phyloP scores from a whole-genome alignment of 169 alveolate genomes.

The Plasmodium coatneyi region DNA sequence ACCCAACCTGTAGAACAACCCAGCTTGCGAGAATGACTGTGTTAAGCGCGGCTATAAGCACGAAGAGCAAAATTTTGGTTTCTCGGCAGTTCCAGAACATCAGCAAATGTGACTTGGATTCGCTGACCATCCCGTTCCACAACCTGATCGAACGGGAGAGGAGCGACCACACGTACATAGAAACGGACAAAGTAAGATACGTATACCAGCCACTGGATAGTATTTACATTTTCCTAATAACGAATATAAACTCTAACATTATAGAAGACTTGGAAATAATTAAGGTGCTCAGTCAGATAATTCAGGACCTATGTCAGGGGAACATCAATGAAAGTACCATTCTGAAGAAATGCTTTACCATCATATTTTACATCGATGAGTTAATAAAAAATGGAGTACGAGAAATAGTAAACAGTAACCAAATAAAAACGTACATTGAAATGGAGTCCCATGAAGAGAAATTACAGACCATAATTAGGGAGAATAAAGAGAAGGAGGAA shows the following conservation, averaged over 20 bases:
- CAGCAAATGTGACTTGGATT: conserved; percentile 74
- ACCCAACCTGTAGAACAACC: neutral
- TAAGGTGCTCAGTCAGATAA: conserved; percentile 82
- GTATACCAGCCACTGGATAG: conserved; percentile 86
- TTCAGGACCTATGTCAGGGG: conserved; percentile 82
- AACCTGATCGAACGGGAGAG: conserved; percentile 71
- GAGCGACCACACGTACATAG: conserved; percentile 85
- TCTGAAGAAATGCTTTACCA: conserved; percentile 79
- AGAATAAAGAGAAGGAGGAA: conserved; percentile 89
- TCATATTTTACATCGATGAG: conserved; percentile 85
- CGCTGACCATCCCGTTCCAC: conserved; percentile 69
- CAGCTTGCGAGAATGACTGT: neutral
- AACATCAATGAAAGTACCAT: conserved; percentile 80
- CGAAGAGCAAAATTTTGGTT: conserved; percentile 67
- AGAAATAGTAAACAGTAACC: conserved; percentile 82
- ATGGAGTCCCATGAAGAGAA: conserved; percentile 88
- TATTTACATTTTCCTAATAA: conserved; percentile 84
- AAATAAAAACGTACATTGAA: conserved; percentile 82
- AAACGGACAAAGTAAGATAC: conserved; percentile 83
- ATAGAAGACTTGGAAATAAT: conserved; percentile 83
- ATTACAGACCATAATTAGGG: conserved; percentile 79
- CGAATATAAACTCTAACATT: conserved; percentile 84
- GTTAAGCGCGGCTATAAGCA: conserved; percentile 70
- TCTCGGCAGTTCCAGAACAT: conserved; percentile 70
- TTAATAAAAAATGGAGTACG: conserved; percentile 80